phyloP scores from a whole-genome alignment of 129 eudicot species.

The Flaveria robusta region DNA sequence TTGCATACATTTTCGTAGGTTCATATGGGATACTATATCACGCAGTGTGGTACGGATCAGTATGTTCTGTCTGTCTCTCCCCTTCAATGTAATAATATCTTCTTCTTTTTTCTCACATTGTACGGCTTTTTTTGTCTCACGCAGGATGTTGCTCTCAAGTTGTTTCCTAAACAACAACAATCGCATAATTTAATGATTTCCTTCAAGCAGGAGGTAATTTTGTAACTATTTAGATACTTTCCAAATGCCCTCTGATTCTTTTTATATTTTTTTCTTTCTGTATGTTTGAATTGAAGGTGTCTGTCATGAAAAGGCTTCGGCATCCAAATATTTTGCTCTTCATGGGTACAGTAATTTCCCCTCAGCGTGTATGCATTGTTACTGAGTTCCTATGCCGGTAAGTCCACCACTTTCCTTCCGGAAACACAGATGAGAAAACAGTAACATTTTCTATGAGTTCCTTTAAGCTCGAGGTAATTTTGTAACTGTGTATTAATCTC shows the following conservation, averaged over 20 bases:
- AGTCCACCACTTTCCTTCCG: too few species aligned
- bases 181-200: slow-evolving; percentile 59
- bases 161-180: slow-evolving; percentile 57
- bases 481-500: too few species aligned
- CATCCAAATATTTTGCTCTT: slow-evolving; percentile 73
- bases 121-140: slow-evolving; percentile 8
- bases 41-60: slow-evolving; percentile 53
- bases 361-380: slow-evolving; percentile 65
- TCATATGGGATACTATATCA: slow-evolving; percentile 39
- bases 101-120: too few species aligned
- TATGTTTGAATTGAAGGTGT: slow-evolving; percentile 44
- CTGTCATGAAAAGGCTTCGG: slow-evolving; percentile 68
- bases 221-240: background rate
- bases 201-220: slow-evolving; percentile 69
- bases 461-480: too few species aligned
- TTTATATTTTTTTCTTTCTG: background rate
- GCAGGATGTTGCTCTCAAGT: slow-evolving; percentile 89
- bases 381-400: slow-evolving; percentile 78
- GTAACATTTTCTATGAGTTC: too few species aligned
- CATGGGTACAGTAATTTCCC: slow-evolving; percentile 72
- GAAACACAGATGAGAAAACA: too few species aligned
- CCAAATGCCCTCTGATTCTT: background rate
- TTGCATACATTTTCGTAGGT: too few species aligned
- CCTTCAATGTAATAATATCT: too few species aligned
- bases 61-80: slow-evolving; percentile 55